A percentile compares a stretch with the other conserved stretches of the same genome.
Conservation (phyloP, 1,284 basidiomycete species). For the Fistulina hepatica region DNA sequence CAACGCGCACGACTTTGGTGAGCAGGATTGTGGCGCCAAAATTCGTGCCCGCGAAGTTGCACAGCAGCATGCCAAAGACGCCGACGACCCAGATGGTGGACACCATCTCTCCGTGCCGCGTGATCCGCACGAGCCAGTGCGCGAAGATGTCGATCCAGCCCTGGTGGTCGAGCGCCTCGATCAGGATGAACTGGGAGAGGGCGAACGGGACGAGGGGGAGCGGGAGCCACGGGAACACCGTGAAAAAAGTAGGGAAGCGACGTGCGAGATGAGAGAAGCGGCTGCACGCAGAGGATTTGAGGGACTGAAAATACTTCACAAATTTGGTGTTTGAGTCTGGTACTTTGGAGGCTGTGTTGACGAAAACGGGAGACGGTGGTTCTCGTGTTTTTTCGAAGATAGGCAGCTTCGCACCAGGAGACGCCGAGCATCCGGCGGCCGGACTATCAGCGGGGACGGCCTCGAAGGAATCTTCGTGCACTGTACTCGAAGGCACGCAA, state of each 20-base stretch:
- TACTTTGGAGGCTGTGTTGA: too few relatives aligned
- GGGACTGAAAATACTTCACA: too few relatives aligned
- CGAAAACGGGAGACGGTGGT: too few relatives aligned
- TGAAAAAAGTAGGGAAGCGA: constrained; percentile 67
- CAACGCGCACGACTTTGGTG: constrained; percentile 35
- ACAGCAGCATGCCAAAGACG: constrained; percentile 60
- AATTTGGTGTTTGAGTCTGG: too few relatives aligned
- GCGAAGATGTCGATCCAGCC: constrained; percentile 92
- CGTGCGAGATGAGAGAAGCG: constrained; percentile 19
- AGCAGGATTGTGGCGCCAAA: constrained; percentile 94
- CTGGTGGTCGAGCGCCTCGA: constrained; percentile 71
- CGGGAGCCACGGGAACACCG: constrained; percentile 63
- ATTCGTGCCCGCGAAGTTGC: constrained; percentile 89
- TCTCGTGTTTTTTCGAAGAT: too few relatives aligned
- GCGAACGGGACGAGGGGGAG: constrained; percentile 84
- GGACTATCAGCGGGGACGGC: too few relatives aligned
- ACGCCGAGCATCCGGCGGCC: too few relatives aligned
- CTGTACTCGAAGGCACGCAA: too few relatives aligned
- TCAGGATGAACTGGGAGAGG: constrained; percentile 92
- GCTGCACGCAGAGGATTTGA: too few relatives aligned
- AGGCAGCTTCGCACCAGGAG: too few relatives aligned
- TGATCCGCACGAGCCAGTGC: constrained; percentile 50
- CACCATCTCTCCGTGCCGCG: constrained; percentile 33
- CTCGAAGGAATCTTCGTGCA: too few relatives aligned
- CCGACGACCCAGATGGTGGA: constrained; percentile 47